Conservation (phyloP, 495 filamentous ascomycete species). For the Thermochaetoides thermophila region DNA sequence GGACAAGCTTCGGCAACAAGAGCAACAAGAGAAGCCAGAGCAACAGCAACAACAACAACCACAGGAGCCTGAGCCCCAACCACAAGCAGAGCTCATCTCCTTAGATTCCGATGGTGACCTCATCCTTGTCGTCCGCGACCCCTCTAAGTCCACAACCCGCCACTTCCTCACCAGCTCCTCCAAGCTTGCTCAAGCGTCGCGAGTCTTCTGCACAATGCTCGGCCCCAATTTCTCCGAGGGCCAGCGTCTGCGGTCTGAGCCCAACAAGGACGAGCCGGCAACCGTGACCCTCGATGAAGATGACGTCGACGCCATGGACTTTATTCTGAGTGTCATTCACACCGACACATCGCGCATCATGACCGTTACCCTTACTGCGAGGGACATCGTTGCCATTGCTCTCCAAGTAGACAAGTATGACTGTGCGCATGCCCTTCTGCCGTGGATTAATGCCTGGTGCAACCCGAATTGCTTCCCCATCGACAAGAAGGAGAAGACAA, state of each 20-base stretch:
- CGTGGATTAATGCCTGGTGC: slow-evolving; percentile 2
- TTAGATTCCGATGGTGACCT: not conserved
- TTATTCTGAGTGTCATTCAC: slow-evolving; percentile 1
- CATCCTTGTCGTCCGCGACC: not conserved
- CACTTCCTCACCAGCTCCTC: not conserved
- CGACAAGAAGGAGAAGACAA: not conserved
- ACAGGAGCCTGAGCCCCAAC: too few relatives aligned
- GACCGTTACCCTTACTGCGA: not conserved
- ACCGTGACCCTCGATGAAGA: not conserved
- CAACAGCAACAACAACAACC: too few relatives aligned
- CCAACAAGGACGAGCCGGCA: not conserved
- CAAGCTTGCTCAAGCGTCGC: not conserved
- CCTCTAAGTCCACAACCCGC: not conserved
- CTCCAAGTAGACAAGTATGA: slow-evolving; percentile 3
- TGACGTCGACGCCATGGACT: slow-evolving; percentile 1
- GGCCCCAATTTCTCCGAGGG: not conserved
- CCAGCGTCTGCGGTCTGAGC: not conserved
- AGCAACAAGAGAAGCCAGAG: too few relatives aligned
- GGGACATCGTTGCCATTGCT: not conserved
- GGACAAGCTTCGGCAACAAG: too few relatives aligned
- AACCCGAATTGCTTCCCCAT: not conserved
- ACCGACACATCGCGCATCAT: not conserved
- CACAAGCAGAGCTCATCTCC: not conserved
- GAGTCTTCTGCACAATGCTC: not conserved
- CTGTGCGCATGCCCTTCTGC: not conserved